phyloP scores from a whole-genome alignment of 2,329 filamentous ascomycete species.

The Hymenoscyphus infarciens region DNA sequence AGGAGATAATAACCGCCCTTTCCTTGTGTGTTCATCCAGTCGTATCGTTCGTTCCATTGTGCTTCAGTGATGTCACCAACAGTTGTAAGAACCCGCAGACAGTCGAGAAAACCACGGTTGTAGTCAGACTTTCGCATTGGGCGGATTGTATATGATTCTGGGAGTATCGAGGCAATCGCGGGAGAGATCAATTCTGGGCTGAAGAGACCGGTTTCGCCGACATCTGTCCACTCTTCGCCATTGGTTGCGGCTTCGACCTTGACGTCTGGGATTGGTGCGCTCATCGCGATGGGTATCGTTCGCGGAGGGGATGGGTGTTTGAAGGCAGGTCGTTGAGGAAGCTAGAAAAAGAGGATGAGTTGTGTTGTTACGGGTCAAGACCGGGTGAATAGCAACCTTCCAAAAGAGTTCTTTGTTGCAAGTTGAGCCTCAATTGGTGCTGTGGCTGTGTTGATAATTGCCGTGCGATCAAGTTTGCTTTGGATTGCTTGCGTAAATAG shows the following conservation, averaged over 20 bases:
- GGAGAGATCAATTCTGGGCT: slow-evolving; percentile 72
- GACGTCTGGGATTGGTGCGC: background rate
- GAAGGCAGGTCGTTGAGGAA: background rate
- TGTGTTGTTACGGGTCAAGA: slow-evolving; percentile 2
- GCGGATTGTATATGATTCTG: slow-evolving; percentile 77
- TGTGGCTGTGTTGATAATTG: background rate
- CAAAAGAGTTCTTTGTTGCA: background rate
- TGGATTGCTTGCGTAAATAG: background rate
- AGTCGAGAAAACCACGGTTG: slow-evolving; percentile 80
- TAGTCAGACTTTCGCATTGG: slow-evolving; percentile 77
- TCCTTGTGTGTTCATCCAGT: slow-evolving; percentile 66
- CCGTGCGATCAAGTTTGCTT: background rate
- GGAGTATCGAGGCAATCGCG: slow-evolving; percentile 67
- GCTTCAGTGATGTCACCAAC: slow-evolving; percentile 80
- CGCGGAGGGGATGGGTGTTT: background rate
- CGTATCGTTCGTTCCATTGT: slow-evolving; percentile 74
- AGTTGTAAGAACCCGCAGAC: slow-evolving; percentile 84
- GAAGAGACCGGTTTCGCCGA: slow-evolving; percentile 64
- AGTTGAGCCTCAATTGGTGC: background rate
- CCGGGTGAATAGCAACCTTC: slow-evolving; percentile 9
- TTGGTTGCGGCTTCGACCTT: slow-evolving; percentile 6
- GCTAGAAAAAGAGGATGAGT: background rate
- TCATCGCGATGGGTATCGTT: background rate
- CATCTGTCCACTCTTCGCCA: slow-evolving; percentile 28
- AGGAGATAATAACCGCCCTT: slow-evolving; percentile 79